Evolutionary conservation across 2,329 filamentous ascomycete species (phyloP).

Genomic region (Tolypocladium paradoxum): DNA sequence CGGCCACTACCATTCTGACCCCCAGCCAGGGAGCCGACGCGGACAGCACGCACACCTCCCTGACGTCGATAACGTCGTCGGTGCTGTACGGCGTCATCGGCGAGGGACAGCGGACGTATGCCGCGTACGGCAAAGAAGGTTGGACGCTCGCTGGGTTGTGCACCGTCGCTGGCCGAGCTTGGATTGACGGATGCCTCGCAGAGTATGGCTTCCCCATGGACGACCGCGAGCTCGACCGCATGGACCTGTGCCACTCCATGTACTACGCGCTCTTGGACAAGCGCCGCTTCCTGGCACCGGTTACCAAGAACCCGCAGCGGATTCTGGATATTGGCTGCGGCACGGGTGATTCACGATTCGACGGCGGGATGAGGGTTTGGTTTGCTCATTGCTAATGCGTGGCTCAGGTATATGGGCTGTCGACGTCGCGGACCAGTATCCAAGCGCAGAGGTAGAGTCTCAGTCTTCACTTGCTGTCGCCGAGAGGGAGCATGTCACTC

Average conservation of each 20-base stretch:
- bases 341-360: constrained; percentile 6
- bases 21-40: constrained; percentile 8
- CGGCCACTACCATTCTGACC: neutral
- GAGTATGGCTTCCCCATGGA: constrained; percentile 30
- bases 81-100: constrained; percentile 13
- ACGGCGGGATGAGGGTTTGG: neutral
- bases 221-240: constrained; percentile 25
- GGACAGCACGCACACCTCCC: constrained; percentile 11
- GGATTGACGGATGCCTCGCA: constrained; percentile 4
- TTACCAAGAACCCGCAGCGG: constrained; percentile 12
- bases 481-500: neutral
- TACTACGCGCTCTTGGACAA: constrained; percentile 17
- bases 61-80: constrained; percentile 18
- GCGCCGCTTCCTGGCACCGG: constrained; percentile 12
- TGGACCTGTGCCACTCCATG: constrained; percentile 26
- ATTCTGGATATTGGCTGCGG: constrained; percentile 17
- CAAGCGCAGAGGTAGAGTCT: constrained; percentile 9
- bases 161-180: neutral
- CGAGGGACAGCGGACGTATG: constrained; percentile 20
- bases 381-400: neutral
- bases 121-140: constrained; percentile 22
- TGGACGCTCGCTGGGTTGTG: neutral
- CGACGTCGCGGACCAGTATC: constrained; percentile 27
- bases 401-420: constrained; percentile 19
- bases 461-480: neutral